phyloP scores from a whole-genome alignment of 495 filamentous ascomycete species.

The Cladorrhinum samala region DNA sequence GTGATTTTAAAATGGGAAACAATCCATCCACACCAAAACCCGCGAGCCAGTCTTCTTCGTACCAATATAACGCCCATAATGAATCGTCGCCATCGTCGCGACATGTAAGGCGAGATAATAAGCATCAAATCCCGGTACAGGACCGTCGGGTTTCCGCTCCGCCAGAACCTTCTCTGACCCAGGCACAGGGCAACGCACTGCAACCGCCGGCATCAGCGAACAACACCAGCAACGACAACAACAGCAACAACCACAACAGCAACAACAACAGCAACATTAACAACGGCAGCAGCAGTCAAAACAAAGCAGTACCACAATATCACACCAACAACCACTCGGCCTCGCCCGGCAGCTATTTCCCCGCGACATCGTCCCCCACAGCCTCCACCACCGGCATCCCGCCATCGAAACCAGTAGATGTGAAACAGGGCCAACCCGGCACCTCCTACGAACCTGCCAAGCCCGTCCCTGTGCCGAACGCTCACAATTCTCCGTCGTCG shows the following conservation, averaged over 20 bases:
- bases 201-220: slow-evolving; percentile 30
- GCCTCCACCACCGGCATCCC: slow-evolving; percentile 23
- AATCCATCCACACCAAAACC: slow-evolving; percentile 28
- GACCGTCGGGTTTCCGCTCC: slow-evolving; percentile 42
- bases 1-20: slow-evolving; percentile 31
- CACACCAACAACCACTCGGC: too few relatives aligned
- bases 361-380: slow-evolving; percentile 28
- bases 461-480: slow-evolving; percentile 47
- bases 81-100: slow-evolving; percentile 18
- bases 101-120: slow-evolving; percentile 26
- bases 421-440: slow-evolving; percentile 17
- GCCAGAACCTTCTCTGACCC: slow-evolving; percentile 47
- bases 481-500: slow-evolving; percentile 28
- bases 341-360: slow-evolving; percentile 31
- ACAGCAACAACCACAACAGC: slow-evolving; percentile 34
- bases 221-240: slow-evolving; percentile 27
- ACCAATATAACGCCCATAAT: slow-evolving; percentile 21
- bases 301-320: slow-evolving; percentile 30
- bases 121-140: slow-evolving; percentile 28
- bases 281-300: slow-evolving; percentile 36
- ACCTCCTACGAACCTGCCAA: slow-evolving; percentile 30
- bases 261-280: slow-evolving; percentile 23
- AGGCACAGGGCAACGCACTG: slow-evolving; percentile 43
- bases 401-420: slow-evolving; percentile 31
- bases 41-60: slow-evolving; percentile 18